These are phyloP conservation scores for Gossypium trilobum DNA, from an alignment of 441 rosid species.

Conservation along the genomic window DNA sequence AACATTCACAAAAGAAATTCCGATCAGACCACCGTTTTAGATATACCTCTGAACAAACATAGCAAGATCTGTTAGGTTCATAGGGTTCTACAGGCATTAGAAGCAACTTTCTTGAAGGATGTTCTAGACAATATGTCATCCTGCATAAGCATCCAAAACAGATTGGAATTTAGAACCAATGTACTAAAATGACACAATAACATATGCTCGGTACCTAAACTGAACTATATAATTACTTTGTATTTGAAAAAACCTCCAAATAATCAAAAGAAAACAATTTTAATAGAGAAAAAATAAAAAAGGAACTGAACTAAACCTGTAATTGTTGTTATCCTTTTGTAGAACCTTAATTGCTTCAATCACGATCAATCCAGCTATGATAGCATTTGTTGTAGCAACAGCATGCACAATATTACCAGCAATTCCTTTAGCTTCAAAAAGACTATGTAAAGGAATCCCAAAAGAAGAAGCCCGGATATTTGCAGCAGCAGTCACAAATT, in stretches of 20 bases:
- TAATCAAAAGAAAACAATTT: slow-evolving; percentile 8
- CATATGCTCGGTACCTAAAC: background rate
- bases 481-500: slow-evolving; percentile 95
- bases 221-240: background rate
- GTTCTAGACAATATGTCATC: slow-evolving; percentile 93
- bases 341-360: slow-evolving; percentile 95
- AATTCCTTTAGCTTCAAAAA: slow-evolving; percentile 96
- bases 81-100: slow-evolving; percentile 93
- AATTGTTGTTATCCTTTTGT: slow-evolving; percentile 45
- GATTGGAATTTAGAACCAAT: background rate
- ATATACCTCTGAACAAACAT: slow-evolving; percentile 88
- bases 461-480: slow-evolving; percentile 90
- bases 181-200: background rate
- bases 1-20: slow-evolving; percentile 14
- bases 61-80: slow-evolving; percentile 81
- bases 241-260: background rate
- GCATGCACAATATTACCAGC: slow-evolving; percentile 99
- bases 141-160: slow-evolving; percentile 29
- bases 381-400: slow-evolving; percentile 92
- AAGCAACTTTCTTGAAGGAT: slow-evolving; percentile 73
- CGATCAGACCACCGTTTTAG: background rate
- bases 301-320: slow-evolving; percentile 47
- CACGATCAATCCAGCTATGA: slow-evolving; percentile 86
- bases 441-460: slow-evolving; percentile 85
- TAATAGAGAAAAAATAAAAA: background rate